These are phyloP conservation scores for Phaeophleospora eucalypticola DNA, from an alignment of 2,329 filamentous ascomycete genomes.

Conservation along the genomic window DNA sequence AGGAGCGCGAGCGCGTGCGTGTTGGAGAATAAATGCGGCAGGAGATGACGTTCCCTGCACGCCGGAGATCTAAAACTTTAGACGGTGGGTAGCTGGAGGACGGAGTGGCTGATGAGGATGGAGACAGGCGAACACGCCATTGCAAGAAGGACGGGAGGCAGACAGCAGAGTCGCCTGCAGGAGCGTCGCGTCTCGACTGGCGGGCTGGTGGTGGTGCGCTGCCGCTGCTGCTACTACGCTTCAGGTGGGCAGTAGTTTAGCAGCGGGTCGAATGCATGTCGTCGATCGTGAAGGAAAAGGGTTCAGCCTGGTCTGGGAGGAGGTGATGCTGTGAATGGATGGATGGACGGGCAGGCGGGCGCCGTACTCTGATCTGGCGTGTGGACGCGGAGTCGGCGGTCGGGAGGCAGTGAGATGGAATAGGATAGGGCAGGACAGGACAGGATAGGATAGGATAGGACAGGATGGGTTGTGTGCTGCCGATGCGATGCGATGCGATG, in stretches of 20 bases:
- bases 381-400: no score
- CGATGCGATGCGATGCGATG: no score
- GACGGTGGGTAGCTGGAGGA: conserved; percentile 9
- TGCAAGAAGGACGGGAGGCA: background rate
- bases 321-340: no score
- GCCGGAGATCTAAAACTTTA: conserved; percentile 9
- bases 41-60: conserved; percentile 11
- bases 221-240: background rate
- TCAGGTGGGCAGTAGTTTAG: background rate
- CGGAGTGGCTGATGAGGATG: conserved; percentile 9
- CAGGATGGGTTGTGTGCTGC: no score
- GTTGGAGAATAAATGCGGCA: conserved; percentile 9
- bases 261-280: conserved; percentile 18
- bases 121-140: conserved; percentile 13
- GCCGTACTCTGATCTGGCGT: no score
- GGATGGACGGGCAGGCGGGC: no score
- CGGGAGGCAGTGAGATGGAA: no score
- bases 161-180: conserved; percentile 13
- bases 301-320: no score
- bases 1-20: background rate
- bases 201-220: background rate
- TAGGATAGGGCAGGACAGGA: no score
- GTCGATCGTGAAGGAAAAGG: no score
- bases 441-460: no score
- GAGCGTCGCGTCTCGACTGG: background rate